Evolutionary conservation across 352 stramenopile species (phyloP).

Genomic region (Phytophthora macrochlamydospora): DNA sequence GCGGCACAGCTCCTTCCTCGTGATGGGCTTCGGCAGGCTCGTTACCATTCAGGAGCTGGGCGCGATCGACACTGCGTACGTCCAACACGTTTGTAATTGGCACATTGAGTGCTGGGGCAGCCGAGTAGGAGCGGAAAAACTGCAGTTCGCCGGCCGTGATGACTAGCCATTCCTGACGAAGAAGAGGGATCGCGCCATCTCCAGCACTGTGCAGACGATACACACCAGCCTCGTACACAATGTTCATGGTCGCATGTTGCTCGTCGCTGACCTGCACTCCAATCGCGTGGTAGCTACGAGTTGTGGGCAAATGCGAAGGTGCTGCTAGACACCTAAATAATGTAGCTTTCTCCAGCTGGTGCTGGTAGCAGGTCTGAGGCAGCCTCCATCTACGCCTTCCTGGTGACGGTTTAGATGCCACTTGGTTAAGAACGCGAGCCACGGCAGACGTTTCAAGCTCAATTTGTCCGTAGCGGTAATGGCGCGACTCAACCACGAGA

Average conservation of each 20-base stretch:
- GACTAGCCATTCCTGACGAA: slow-evolving; percentile 80
- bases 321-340: slow-evolving; percentile 70
- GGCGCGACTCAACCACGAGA: slow-evolving; percentile 59
- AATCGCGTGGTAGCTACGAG: slow-evolving; percentile 56
- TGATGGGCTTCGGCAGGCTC: slow-evolving; percentile 9
- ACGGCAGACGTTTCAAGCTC: slow-evolving; percentile 57
- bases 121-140: slow-evolving; percentile 73
- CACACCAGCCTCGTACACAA: slow-evolving; percentile 62
- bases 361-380: slow-evolving; percentile 30
- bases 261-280: slow-evolving; percentile 59
- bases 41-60: slow-evolving; percentile 20
- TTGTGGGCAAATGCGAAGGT: slow-evolving; percentile 40
- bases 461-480: slow-evolving; percentile 75
- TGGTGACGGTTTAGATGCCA: slow-evolving; percentile 24
- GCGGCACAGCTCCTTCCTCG: slow-evolving; percentile 9
- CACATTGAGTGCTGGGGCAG: slow-evolving; percentile 46
- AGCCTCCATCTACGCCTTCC: slow-evolving; percentile 18
- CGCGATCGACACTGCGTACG: slow-evolving; percentile 38
- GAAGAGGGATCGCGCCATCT: slow-evolving; percentile 37
- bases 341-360: slow-evolving; percentile 51
- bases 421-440: slow-evolving; percentile 44
- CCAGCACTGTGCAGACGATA: slow-evolving; percentile 55
- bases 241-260: slow-evolving; percentile 57
- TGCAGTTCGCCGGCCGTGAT: slow-evolving; percentile 59
- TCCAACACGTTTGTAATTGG: slow-evolving; percentile 53